Evolutionary conservation across 129 eudicot species (phyloP), one percentile per base, ranked within the genome.

Genomic region (Glebionis coronaria): DNA sequence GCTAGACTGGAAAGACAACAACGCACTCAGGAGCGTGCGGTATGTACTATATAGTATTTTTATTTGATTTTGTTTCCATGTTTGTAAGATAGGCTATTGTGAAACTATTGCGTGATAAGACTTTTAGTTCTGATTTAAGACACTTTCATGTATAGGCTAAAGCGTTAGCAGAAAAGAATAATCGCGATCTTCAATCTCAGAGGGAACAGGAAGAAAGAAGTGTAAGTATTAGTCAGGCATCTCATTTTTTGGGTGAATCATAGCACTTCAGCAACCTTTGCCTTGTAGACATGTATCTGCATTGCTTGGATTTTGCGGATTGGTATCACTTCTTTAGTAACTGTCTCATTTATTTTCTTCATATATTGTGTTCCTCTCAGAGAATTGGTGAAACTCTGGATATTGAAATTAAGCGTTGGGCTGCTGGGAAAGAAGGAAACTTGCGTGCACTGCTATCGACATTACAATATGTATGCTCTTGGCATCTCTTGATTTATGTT

Each of bases 1-100:
- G 99, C 99, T 38, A 86, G 99, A 76, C 69, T 89, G 73, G 97
- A 93, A 71, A 90, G 99, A 76, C 95, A 93, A 61, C 99, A 89
- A 42, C 91, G 99, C 68, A 93, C 99, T 80, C 95, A 93, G 74
- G 99, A 93, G 81, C 95, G 99, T 44, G 97, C 97, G 15, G 99
- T 93, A 89, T 74, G 97, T 68, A 72, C 73, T 70, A 23, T 76
- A 27, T 28, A 54, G 29, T 70, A 4, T 65, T n/a, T 15, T 58
- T 58, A 29, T 45, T 31, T 62, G 28, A 53, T 5, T 55, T 55
- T 52, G n/a, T 77, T 25, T 56, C 20, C 45, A 50, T 47, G 47
- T 38, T 35, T 51, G 61, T 44, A 28, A 52, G 56, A 27, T 55
- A 71, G 40, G 40, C 6, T 31, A 35, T 35, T 16, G 27, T 55